Evolutionary conservation across 345 rosid genomes (phyloP).

Genomic region (Orychophragmus violaceus): DNA sequence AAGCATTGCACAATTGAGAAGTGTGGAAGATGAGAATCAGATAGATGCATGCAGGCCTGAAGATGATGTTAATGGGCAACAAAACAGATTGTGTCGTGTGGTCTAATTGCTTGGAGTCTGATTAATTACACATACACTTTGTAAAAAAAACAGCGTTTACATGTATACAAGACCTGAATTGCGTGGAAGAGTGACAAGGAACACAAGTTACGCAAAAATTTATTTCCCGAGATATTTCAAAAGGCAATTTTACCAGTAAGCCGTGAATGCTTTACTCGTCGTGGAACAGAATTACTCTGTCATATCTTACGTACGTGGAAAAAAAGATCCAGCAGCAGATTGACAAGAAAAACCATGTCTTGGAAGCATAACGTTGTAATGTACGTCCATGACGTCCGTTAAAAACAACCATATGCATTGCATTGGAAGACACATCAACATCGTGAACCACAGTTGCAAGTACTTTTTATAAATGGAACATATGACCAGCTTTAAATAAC

Average conservation of each 20-base stretch:
- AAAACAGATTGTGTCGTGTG: slow-evolving; percentile 82
- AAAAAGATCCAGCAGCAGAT: no score
- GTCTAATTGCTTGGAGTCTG: slow-evolving; percentile 97
- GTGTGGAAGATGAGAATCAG: slow-evolving; percentile 27
- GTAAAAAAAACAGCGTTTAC: slow-evolving; percentile 33
- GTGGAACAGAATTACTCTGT: slow-evolving; percentile 72
- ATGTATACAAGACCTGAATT: slow-evolving; percentile 57
- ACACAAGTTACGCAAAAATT: slow-evolving; percentile 77
- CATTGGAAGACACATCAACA: no score
- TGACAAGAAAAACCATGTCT: no score
- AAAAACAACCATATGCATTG: no score
- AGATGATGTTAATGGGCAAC: slow-evolving; percentile 27
- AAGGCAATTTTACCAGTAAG: slow-evolving; percentile 62
- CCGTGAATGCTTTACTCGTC: slow-evolving; percentile 39
- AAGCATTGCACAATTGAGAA: slow-evolving; percentile 61
- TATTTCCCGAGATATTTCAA: slow-evolving; percentile 76
- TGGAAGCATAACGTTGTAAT: no score
- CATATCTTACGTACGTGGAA: slow-evolving; percentile 1
- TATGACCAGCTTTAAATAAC: no score
- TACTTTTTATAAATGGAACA: no score
- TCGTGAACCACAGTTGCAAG: no score
- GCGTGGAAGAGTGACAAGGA: slow-evolving; percentile 96
- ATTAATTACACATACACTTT: slow-evolving; percentile 81
- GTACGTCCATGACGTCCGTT: no score
- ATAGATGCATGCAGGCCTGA: slow-evolving; percentile 63